These are phyloP conservation scores for Clitoria ternatea DNA, from an alignment of 306 rosid species.

Conservation along the genomic window DNA sequence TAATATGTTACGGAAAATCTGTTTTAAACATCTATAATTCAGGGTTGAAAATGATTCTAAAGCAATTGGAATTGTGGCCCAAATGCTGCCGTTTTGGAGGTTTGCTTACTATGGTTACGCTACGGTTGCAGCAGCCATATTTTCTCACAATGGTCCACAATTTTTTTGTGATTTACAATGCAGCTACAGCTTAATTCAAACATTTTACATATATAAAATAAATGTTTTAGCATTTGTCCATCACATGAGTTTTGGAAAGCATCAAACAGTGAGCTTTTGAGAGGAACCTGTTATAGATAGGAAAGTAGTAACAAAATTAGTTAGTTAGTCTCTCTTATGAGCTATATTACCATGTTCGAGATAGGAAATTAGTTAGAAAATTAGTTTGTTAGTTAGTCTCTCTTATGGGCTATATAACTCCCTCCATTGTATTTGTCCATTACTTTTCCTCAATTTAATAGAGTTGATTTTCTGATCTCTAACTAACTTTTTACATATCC, in stretches of 20 bases:
- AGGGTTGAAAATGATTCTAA: background rate
- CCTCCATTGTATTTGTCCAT: too few species aligned
- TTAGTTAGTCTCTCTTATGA: too few species aligned
- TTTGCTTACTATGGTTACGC: background rate
- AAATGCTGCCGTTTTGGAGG: background rate
- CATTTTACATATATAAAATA: background rate
- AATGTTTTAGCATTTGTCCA: background rate
- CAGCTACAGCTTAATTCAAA: background rate
- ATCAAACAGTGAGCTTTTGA: background rate
- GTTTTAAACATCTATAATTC: background rate
- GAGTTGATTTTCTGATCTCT: too few species aligned
- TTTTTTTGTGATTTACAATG: background rate
- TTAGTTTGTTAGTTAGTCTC: too few species aligned
- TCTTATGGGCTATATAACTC: too few species aligned
- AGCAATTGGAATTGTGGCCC: background rate
- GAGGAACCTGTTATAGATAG: too few species aligned
- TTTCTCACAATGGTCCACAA: background rate
- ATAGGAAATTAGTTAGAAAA: too few species aligned
- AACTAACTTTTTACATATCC: too few species aligned
- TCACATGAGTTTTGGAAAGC: constrained; percentile 2
- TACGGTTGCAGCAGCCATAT: background rate
- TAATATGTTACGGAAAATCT: background rate
- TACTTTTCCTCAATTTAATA: too few species aligned
- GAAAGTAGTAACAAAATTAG: too few species aligned
- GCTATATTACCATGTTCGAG: too few species aligned